Percentiles rank a stretch among this genome's conserved stretches.
Conservation (phyloP, 2,329 filamentous ascomycete species). For the Gnomoniopsis smithogilvyi region DNA sequence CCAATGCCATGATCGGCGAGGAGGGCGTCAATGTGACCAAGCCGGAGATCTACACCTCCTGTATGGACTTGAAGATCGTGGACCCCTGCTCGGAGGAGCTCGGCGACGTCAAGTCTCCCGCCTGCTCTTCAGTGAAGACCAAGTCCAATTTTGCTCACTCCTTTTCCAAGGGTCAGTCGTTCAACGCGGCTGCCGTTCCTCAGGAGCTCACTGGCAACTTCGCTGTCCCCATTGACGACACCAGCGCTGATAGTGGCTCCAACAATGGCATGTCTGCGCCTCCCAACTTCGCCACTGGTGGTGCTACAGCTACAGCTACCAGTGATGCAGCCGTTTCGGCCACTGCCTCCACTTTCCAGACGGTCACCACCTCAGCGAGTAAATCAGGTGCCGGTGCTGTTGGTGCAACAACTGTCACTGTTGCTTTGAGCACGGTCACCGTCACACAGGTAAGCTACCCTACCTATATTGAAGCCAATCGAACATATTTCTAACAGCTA, state of each 20-base stretch:
- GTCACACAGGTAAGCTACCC: conserved; percentile 12
- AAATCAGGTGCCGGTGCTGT: background rate
- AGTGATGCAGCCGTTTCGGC: background rate
- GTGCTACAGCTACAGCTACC: background rate
- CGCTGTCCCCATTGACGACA: conserved; percentile 35
- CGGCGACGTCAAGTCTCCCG: conserved; percentile 33
- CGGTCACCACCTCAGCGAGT: conserved; percentile 9
- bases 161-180: conserved; percentile 36
- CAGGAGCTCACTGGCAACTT: conserved; percentile 44
- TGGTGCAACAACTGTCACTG: background rate
- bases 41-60: conserved; percentile 36
- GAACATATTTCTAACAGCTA: background rate
- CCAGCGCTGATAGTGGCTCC: conserved; percentile 12
- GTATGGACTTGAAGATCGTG: conserved; percentile 39
- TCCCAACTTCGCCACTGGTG: conserved; percentile 6
- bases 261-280: conserved; percentile 17
- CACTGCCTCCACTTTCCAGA: conserved; percentile 15
- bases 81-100: conserved; percentile 34
- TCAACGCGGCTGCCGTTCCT: conserved; percentile 41
- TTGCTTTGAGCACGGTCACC: conserved; percentile 14
- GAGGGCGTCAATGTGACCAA: conserved; percentile 30
- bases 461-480: background rate
- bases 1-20: conserved; percentile 26
- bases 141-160: conserved; percentile 21
- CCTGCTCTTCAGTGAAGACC: conserved; percentile 26